Evolutionary conservation across 2,329 filamentous ascomycete genomes (phyloP).

Genomic region (Diaporthe aspalathi): DNA sequence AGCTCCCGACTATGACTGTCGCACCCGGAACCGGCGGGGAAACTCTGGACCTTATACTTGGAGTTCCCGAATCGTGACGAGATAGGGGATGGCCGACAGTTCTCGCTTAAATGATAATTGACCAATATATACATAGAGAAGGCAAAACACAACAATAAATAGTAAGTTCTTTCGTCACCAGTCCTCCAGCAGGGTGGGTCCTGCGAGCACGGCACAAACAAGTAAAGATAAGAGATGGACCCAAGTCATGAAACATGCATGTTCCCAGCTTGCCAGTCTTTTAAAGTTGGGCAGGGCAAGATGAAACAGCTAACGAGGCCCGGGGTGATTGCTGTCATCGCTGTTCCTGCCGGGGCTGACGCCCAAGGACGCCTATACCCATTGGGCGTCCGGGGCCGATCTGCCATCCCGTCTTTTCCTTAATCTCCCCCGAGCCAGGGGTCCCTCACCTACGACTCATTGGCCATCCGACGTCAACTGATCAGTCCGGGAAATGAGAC

Average conservation of each 20-base stretch:
- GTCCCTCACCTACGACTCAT: not conserved
- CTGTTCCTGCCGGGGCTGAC: not conserved
- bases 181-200: not conserved
- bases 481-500: constrained; percentile 32
- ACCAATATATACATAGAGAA: not conserved
- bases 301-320: constrained; percentile 20
- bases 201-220: not conserved
- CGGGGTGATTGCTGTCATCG: not conserved
- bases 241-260: constrained; percentile 17
- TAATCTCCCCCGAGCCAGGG: constrained; percentile 17
- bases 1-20: not conserved
- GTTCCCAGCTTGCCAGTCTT: constrained; percentile 7
- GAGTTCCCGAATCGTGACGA: not conserved
- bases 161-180: constrained; percentile 2
- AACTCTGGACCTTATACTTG: no score
- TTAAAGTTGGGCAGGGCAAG: constrained; percentile 1
- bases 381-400: not conserved
- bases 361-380: not conserved
- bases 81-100: not conserved
- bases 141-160: not conserved
- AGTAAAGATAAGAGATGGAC: no score
- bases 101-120: not conserved
- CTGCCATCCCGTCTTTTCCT: not conserved
- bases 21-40: not conserved
- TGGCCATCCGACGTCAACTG: constrained; percentile 16